Conservation (phyloP, 306 rosid species). For the Quercus parvula region DNA sequence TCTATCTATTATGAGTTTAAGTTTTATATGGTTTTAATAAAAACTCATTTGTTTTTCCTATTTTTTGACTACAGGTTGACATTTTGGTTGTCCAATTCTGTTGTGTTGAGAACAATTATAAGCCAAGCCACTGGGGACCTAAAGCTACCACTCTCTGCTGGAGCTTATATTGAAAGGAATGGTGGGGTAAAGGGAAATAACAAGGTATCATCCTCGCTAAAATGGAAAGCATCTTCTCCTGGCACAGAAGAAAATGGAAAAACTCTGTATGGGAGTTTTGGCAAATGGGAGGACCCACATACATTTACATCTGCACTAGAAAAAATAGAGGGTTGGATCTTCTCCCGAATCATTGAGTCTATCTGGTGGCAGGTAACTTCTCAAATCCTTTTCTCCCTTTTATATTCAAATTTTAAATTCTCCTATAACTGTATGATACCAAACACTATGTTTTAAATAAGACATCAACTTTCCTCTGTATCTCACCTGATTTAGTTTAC, state of each 20-base stretch:
- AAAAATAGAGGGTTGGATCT: slow-evolving; percentile 91
- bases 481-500: slow-evolving; percentile 21
- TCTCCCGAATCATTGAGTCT: slow-evolving; percentile 90
- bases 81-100: slow-evolving; percentile 84
- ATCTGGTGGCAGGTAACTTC: slow-evolving; percentile 95
- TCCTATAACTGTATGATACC: slow-evolving; percentile 2
- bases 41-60: slow-evolving; percentile 19
- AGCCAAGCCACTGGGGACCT: slow-evolving; percentile 44
- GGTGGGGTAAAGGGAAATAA: slow-evolving; percentile 42
- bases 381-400: slow-evolving; percentile 1
- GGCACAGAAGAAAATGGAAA: slow-evolving; percentile 39
- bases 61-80: slow-evolving; percentile 61
- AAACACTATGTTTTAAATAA: background rate
- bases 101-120: slow-evolving; percentile 74
- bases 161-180: slow-evolving; percentile 45
- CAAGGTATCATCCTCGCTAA: slow-evolving; percentile 37
- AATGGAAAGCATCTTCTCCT: slow-evolving; percentile 64
- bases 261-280: slow-evolving; percentile 34
- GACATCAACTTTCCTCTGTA: slow-evolving; percentile 3
- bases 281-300: slow-evolving; percentile 62
- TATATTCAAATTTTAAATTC: slow-evolving; percentile 1
- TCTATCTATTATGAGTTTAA: background rate
- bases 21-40: background rate
- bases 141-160: slow-evolving; percentile 31
- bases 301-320: slow-evolving; percentile 63